phyloP scores from a whole-genome alignment of 1,139 yeast genomes.

The Blastobotrys niveus region DNA sequence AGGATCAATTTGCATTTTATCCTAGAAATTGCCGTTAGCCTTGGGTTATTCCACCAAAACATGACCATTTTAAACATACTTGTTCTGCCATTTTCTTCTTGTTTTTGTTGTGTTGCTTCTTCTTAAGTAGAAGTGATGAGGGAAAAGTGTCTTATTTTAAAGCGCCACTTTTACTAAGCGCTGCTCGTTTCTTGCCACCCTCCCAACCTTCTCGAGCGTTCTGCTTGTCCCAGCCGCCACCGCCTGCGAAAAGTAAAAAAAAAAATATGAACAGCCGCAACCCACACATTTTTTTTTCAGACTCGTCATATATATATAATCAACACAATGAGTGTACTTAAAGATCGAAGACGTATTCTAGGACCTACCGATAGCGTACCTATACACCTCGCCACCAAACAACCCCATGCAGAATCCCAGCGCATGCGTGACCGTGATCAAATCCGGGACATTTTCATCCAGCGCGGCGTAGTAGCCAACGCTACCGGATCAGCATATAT shows the following conservation, averaged over 20 bases:
- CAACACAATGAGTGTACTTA: conserved; percentile 21
- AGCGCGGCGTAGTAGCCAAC: conserved; percentile 60
- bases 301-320: background rate
- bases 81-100: background rate
- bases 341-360: conserved; percentile 37
- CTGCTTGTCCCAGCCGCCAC: background rate
- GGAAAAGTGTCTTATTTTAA: background rate
- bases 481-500: conserved; percentile 81
- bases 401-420: conserved; percentile 5
- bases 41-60: too few relatives aligned
- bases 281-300: too few relatives aligned
- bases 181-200: too few relatives aligned
- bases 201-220: too few relatives aligned
- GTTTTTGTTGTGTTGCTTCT: background rate
- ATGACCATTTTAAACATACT: background rate
- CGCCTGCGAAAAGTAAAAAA: background rate
- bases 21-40: background rate
- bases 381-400: conserved; percentile 13
- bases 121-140: background rate
- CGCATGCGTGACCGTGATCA: conserved; percentile 11
- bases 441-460: conserved; percentile 25
- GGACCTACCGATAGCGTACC: conserved; percentile 36
- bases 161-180: too few relatives aligned
- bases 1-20: conserved; percentile 36
- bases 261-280: background rate